A percentile compares a stretch with the other conserved stretches of the same genome.
These are phyloP conservation scores for Apostasia ramifera DNA, from an alignment of 106 monocot species.

Conservation along the genomic window DNA sequence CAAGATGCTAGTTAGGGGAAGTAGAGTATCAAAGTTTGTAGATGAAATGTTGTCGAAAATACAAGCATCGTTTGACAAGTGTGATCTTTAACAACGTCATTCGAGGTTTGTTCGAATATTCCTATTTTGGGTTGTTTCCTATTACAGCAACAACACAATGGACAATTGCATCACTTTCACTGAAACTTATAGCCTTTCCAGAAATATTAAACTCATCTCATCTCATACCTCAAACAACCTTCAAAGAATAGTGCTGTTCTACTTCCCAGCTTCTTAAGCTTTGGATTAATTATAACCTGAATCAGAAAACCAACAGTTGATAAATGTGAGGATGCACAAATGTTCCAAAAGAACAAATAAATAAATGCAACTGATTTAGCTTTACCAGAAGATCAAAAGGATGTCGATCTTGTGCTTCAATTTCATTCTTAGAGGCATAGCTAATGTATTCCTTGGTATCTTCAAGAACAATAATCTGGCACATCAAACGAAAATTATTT, in stretches of 20 bases:
- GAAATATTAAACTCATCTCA: neutral
- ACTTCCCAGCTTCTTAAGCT: slow-evolving; percentile 54
- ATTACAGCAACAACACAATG: no score
- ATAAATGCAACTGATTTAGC: slow-evolving; percentile 1
- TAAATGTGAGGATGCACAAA: slow-evolving; percentile 3
- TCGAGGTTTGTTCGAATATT: no score
- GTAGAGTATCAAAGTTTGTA: no score
- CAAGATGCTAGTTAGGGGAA: no score
- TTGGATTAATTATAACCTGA: slow-evolving; percentile 87
- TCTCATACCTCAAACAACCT: slow-evolving; percentile 83
- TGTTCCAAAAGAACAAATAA: neutral
- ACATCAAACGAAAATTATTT: neutral
- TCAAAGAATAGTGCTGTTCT: slow-evolving; percentile 87
- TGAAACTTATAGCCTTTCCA: neutral
- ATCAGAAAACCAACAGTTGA: slow-evolving; percentile 12
- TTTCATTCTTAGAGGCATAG: slow-evolving; percentile 59
- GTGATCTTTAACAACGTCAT: no score
- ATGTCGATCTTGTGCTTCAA: slow-evolving; percentile 73
- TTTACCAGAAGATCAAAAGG: slow-evolving; percentile 88
- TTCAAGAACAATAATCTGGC: slow-evolving; percentile 91
- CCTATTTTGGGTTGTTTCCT: no score
- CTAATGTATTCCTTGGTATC: slow-evolving; percentile 88
- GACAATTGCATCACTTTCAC: no score
- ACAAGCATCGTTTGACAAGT: no score
- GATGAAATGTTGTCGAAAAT: no score